Base-by-base conservation (phyloP, 208 protist species). In the Trypanosoma mega region DNA sequence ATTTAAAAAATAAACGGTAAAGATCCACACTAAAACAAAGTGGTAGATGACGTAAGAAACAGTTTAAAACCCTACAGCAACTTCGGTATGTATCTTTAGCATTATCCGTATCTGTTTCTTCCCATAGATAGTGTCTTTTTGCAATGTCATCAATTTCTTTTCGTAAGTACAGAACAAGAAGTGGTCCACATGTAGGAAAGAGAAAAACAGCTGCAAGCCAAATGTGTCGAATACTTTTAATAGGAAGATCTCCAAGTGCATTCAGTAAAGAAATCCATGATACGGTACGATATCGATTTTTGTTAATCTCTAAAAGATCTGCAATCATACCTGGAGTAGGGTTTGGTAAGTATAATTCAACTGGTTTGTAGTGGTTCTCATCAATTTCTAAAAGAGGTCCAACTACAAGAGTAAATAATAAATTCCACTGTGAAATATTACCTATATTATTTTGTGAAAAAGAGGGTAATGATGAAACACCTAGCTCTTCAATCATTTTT, bases 11-110 rank as follows among this genome's bases (percentile, higher is more conserved):
- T 5, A 92, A 54, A 16, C 52, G 69, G 80, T 92, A 95, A 14
- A 92, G 68, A 26, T 87, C 67, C 50, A 82, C 78, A 49, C 73
- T 85, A 61, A 80, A 88, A 43, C 70, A 74, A 0, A 89, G 41
- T 21, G 76, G 78, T n/a, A 95, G 73, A 63, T 95, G 88, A 14
- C 83, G 79, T 46, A 81, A 89, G 49, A 95, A 95, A 21, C 61
- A 66, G 63, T 92, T 92, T 14, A 95, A 58, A 3, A 95, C 29
- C 14, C 88, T 63, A 44, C 90, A 72, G 41, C 78, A 79, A n/a
- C 71, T 73, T 33, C 60, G 67, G 68, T 85, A 89, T 16, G 78
- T 62, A 24, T 76, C 63, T 41, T 80, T 80, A 11, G 76, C 80
- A 33, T 90, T 82, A 43, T 79, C 63, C 53, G 87, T 81, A 14